Conservation (phyloP, 139 green algal species). For the Parachlorella kessleri region DNA sequence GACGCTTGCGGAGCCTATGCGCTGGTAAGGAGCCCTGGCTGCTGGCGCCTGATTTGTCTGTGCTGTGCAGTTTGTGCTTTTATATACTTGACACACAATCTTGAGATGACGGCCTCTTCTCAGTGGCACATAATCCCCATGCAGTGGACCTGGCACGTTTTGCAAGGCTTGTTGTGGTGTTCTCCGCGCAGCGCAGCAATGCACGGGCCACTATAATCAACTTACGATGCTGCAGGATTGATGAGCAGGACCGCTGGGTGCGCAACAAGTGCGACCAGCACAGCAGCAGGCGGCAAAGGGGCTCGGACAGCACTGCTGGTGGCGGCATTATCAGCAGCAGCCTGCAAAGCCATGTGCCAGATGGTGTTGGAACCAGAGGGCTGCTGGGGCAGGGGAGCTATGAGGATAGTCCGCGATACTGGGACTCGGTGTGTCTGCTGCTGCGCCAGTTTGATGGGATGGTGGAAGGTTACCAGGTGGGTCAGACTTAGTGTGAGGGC, state of each 20-base stretch:
- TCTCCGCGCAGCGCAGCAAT: background rate
- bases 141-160: background rate
- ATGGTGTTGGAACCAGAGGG: too few species aligned
- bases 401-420: slow-evolving; percentile 21
- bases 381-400: background rate
- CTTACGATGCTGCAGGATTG: slow-evolving; percentile 41
- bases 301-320: background rate
- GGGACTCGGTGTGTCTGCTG: slow-evolving; percentile 48
- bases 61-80: background rate
- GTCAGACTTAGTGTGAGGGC: background rate
- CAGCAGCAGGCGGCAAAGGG: background rate
- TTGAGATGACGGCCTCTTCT: background rate
- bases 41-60: background rate
- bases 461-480: slow-evolving; percentile 56
- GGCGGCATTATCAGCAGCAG: background rate
- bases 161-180: too few species aligned
- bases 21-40: slow-evolving; percentile 10
- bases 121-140: background rate
- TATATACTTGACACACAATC: background rate
- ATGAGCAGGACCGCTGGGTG: slow-evolving; percentile 58
- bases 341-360: too few species aligned
- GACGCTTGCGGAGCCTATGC: slow-evolving; percentile 29
- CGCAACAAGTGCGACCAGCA: slow-evolving; percentile 10
- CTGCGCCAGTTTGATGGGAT: slow-evolving; percentile 70
- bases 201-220: background rate